phyloP scores from a whole-genome alignment of 495 filamentous ascomycete genomes.

The Achaetomiella virescens region DNA sequence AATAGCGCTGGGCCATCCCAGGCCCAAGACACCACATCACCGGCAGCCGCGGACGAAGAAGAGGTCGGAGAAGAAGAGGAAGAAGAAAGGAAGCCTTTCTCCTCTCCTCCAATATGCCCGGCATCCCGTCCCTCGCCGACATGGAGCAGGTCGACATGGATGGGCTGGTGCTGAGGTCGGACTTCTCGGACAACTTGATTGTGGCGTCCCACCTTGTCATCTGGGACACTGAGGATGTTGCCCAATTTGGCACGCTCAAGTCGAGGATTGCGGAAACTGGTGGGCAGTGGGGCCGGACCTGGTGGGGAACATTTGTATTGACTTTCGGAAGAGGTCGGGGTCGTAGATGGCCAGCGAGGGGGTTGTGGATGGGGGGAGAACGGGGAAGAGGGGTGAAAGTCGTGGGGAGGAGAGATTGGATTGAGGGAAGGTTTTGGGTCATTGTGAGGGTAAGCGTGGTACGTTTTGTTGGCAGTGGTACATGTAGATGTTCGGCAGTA shows the following conservation, averaged over 20 bases:
- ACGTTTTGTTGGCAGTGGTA: too few relatives aligned
- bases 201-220: conserved; percentile 50
- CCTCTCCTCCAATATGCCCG: conserved; percentile 69
- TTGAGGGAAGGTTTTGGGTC: too few relatives aligned
- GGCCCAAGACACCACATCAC: not conserved
- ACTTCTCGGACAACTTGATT: conserved; percentile 25
- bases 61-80: conserved; percentile 37
- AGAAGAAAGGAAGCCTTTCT: conserved; percentile 49
- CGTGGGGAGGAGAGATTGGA: too few relatives aligned
- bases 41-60: not conserved
- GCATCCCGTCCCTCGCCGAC: conserved; percentile 60
- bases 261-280: conserved; percentile 67
- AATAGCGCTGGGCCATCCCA: too few relatives aligned
- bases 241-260: conserved; percentile 51
- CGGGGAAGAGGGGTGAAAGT: not conserved
- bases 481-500: too few relatives aligned
- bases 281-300: conserved; percentile 67
- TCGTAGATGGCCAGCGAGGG: not conserved
- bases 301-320: conserved; percentile 48
- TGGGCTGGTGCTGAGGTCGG: conserved; percentile 36
- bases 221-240: conserved; percentile 58
- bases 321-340: conserved; percentile 19
- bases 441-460: too few relatives aligned
- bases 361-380: not conserved
- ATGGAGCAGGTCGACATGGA: conserved; percentile 59